Conservation (phyloP, 78 protist genomes). For the Protostelium mycophagum region DNA sequence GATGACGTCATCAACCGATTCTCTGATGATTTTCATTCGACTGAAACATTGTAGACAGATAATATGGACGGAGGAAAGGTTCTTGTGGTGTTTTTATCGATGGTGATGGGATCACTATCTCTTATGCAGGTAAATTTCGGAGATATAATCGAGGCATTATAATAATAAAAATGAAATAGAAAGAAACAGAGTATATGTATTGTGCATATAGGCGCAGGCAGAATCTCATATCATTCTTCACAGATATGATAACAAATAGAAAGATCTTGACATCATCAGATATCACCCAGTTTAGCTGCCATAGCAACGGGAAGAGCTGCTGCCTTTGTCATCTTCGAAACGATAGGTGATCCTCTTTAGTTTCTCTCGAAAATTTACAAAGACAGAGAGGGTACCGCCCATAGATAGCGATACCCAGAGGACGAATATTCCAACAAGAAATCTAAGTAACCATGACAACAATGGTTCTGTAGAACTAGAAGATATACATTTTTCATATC, state of each 20-base stretch:
- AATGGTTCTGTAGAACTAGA: slow-evolving; percentile 67
- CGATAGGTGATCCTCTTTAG: not conserved
- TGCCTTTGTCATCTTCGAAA: not conserved
- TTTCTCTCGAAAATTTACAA: too few species aligned
- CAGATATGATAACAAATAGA: too few species aligned
- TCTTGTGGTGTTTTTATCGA: not conserved
- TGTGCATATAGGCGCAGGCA: too few species aligned
- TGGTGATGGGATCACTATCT: not conserved
- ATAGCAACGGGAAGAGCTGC: not conserved
- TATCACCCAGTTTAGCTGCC: not conserved
- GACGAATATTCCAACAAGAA: too few species aligned
- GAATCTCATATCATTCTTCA: too few species aligned
- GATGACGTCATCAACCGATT: not conserved
- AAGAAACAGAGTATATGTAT: too few species aligned
- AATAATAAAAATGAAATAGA: too few species aligned
- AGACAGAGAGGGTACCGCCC: not conserved
- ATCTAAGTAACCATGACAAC: not conserved
- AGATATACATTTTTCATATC: slow-evolving; percentile 78
- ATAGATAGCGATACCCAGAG: not conserved
- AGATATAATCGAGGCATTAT: too few species aligned
- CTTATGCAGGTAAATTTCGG: too few species aligned
- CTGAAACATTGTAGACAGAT: not conserved
- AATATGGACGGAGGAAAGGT: not conserved
- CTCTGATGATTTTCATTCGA: not conserved
- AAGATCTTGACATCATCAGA: too few species aligned